Evolutionary conservation across 83 land plant genomes (phyloP), one percentile per base, ranked within the genome.

Genomic region (Picea abies): DNA sequence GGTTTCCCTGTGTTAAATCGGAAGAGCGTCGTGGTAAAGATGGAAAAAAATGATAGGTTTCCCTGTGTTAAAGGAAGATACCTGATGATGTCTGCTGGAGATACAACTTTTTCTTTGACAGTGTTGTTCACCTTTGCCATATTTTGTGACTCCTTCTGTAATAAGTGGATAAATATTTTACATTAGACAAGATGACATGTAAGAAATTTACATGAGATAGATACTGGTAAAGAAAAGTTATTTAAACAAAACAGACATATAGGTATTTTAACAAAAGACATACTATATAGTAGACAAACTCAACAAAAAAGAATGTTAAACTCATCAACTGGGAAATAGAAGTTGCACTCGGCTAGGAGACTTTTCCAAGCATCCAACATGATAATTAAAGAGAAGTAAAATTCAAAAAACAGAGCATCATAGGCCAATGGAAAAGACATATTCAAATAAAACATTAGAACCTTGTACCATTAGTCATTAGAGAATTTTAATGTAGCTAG

Each of bases 81-180:
- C 77, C 77, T 44, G 12, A 12, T 44, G 47, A 44, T 73, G 47
- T 44, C 47, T 20, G 22, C 58, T 44, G n/a, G 56, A 73, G 11
- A 20, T 20, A n/a, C 11, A 9, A 20, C 20, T 20, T 73, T 73
- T 73, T 73, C 77, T 73, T 73, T 20, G 47, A 25, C n/a, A 44
- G 77, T 39, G 56, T 73, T 44, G 49, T 22, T 2, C 47, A n/a
- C 76, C 22, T 39, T 71, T 19, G 77, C 77, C 16, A 41, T 52
- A 8, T 39, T 44, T 73, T 73, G 56, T n/a, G 56, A 73, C 77
- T 73, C 58, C 44, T 73, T 73, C 77, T 73, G 77, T 44, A 41
- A 44, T 11, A 44, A 9, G 22, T 11, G 26, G 20, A 15, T 5
- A 35, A 70, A 73, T 35, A 37, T 19, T 73, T 73, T 16, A 73